Evolutionary conservation across 371 early-diverging fungal genomes (phyloP).

Genomic region (Phascolomyces articulosus): DNA sequence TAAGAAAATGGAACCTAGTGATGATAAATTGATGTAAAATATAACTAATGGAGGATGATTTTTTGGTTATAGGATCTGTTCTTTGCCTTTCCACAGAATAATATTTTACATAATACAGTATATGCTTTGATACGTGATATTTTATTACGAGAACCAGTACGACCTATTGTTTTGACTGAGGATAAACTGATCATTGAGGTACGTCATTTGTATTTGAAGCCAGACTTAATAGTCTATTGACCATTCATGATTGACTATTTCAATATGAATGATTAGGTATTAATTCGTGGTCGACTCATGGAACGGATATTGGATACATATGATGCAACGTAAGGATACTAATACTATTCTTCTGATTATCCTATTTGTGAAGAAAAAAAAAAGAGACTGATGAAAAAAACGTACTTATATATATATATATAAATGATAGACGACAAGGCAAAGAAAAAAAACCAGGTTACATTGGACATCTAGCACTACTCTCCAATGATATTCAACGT

Average conservation of each 20-base stretch:
- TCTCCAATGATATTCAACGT: slow-evolving; percentile 17
- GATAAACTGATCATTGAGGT: slow-evolving; percentile 7
- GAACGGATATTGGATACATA: slow-evolving; percentile 14
- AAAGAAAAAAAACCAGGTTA: slow-evolving; percentile 7
- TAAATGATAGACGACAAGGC: neutral
- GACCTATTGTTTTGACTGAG: neutral
- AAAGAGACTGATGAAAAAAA: neutral
- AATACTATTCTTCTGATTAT: slow-evolving; percentile 5
- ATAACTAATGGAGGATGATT: no score
- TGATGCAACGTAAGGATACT: slow-evolving; percentile 7
- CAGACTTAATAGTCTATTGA: neutral
- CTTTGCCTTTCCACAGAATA: slow-evolving; percentile 27
- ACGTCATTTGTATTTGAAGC: neutral
- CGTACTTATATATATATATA: neutral
- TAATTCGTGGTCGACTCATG: slow-evolving; percentile 9
- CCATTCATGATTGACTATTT: no score
- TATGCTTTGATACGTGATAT: slow-evolving; percentile 21
- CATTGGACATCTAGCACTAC: slow-evolving; percentile 23
- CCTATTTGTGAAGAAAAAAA: neutral
- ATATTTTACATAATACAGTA: slow-evolving; percentile 18
- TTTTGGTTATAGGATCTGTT: slow-evolving; percentile 19
- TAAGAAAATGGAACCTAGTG: no score
- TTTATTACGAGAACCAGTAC: neutral
- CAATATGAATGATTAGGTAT: neutral
- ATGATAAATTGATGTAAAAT: no score